Conservation (phyloP, 2,329 filamentous ascomycete genomes). For the Venturia asperata region DNA sequence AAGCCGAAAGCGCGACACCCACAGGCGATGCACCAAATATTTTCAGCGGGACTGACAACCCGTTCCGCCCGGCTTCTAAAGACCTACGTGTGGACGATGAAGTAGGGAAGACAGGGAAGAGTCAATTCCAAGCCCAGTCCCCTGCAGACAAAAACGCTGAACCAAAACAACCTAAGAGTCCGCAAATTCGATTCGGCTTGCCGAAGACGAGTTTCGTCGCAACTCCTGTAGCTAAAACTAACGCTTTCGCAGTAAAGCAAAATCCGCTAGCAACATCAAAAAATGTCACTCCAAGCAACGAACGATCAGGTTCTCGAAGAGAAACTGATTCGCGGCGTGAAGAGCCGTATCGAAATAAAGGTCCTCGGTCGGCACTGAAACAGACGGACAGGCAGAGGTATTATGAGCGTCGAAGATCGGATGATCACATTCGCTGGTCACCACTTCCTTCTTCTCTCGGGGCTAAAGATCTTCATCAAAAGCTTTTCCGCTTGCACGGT, state of each 20-base stretch:
- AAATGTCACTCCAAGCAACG: background rate
- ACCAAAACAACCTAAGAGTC: constrained; percentile 1
- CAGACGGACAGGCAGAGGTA: constrained; percentile 5
- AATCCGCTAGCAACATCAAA: constrained; percentile 12
- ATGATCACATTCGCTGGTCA: constrained; percentile 1
- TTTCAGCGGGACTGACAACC: constrained; percentile 40
- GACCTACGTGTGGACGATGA: constrained; percentile 60
- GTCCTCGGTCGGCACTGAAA: constrained; percentile 13
- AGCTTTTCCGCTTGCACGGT: background rate
- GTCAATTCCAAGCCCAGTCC: constrained; percentile 21
- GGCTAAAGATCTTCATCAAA: constrained; percentile 15
- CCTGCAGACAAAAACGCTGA: constrained; percentile 3
- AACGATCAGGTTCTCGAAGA: background rate
- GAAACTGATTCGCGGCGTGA: constrained; percentile 11
- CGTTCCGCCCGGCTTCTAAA: constrained; percentile 54
- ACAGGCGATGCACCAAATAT: constrained; percentile 38
- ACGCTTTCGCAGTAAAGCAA: constrained; percentile 12
- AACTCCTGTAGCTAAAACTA: constrained; percentile 17
- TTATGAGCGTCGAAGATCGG: background rate
- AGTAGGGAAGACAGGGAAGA: constrained; percentile 41
- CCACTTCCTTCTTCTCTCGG: constrained; percentile 15
- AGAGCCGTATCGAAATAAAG: background rate
- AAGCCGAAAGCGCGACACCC: constrained; percentile 29
- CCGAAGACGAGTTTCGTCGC: constrained; percentile 13
- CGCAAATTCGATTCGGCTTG: constrained; percentile 17